Base-by-base conservation (phyloP, 179 eudicot species). In the Camellia oleifera region DNA sequence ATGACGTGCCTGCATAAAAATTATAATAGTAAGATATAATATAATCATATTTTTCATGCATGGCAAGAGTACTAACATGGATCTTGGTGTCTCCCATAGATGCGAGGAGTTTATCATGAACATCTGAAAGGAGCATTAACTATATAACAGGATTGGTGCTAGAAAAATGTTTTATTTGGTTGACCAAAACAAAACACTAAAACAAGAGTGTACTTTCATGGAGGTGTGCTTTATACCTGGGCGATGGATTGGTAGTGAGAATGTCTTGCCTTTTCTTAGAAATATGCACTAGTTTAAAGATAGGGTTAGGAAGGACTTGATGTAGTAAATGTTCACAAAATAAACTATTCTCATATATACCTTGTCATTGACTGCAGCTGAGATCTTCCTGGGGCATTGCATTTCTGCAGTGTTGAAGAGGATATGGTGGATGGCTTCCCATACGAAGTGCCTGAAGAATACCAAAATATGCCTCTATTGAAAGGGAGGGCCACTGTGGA, bases 321-420 rank as follows among this genome's bases (percentile, higher is more conserved):
- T 69, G 78, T 80, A 81, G 70, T 67, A 53, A 74, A 83, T 83
- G 83, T 82, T 75, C 52, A 48, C 7, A 88, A 81, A 81, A 60
- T 79, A 86, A 83, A 74, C 79, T 70, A 74, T 80, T 91, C 98
- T 96, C 95, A 94, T 96, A 90, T 94, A 90, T 84, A 85, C 85
- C 89, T 88, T 92, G 86, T 90, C 85, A 89, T 91, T 94, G 97
- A 94, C 98, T 96, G 98, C 99, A 96, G 99, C 99, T 95, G 99
- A 95, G 99, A 95, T 93, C 93, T 95, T 95, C 98, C 87, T 95
- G 93, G 97, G 98, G 94, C 94, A 92, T 94, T 95, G 94, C 92
- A 76, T 95, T 95, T 94, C 94, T 92, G 99, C 99, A 96, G 99
- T 90, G 99, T 96, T 90, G 99, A 96, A 96, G 99, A 96, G 93